Evolutionary conservation across 2,329 filamentous ascomycete genomes (phyloP).

Genomic region (Orbilia quercus): DNA sequence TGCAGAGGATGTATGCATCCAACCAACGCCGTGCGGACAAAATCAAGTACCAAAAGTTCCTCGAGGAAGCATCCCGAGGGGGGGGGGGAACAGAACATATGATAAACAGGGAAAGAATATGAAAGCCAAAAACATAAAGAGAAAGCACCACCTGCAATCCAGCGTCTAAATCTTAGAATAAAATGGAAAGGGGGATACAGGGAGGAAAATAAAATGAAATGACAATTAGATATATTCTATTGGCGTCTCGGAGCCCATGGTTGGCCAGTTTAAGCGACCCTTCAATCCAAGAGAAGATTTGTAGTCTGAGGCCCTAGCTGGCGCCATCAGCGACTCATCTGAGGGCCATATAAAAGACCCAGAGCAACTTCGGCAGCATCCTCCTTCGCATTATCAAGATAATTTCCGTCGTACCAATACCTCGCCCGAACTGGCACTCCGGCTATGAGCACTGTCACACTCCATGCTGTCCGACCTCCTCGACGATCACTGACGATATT

Average conservation of each 20-base stretch:
- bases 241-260: too few relatives aligned
- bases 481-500: slow-evolving; percentile 51
- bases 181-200: too few relatives aligned
- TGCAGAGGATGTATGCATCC: slow-evolving; percentile 15
- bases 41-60: neutral
- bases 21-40: slow-evolving; percentile 29
- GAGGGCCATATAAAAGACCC: slow-evolving; percentile 61
- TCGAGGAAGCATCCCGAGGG: neutral
- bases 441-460: slow-evolving; percentile 73
- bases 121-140: neutral
- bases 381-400: slow-evolving; percentile 86
- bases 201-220: too few relatives aligned
- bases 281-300: too few relatives aligned
- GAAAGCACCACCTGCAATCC: neutral
- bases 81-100: neutral
- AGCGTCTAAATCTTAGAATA: too few relatives aligned
- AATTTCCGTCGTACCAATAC: slow-evolving; percentile 92
- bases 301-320: too few relatives aligned
- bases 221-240: too few relatives aligned
- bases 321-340: neutral
- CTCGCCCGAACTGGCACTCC: slow-evolving; percentile 75
- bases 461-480: slow-evolving; percentile 55
- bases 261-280: too few relatives aligned
- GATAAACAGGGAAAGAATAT: neutral
- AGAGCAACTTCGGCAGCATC: slow-evolving; percentile 88